Percentiles rank a stretch among this genome's conserved stretches.
Conservation (phyloP, 495 filamentous ascomycete genomes). For the Tuber melanosporum region DNA sequence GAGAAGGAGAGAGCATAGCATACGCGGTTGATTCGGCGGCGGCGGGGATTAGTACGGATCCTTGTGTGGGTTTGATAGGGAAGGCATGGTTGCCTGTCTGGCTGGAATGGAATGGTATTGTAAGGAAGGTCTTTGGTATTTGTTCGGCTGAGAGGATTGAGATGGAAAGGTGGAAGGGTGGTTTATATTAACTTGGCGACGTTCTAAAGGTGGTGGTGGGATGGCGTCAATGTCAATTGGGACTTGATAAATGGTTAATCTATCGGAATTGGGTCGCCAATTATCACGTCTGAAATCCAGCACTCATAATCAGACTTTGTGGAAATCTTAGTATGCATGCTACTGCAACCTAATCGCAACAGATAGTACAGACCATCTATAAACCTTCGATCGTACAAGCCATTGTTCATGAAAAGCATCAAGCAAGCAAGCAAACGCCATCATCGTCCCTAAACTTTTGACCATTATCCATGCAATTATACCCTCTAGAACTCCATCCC, state of each 20-base stretch:
- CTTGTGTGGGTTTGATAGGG: neutral
- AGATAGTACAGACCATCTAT: neutral
- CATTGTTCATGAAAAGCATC: slow-evolving; percentile 1
- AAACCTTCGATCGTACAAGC: neutral
- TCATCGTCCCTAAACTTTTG: neutral
- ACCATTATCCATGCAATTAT: slow-evolving; percentile 6
- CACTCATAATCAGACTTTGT: neutral
- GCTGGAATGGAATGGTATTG: neutral
- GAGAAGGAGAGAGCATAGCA: neutral
- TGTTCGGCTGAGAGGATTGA: neutral
- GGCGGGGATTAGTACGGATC: neutral
- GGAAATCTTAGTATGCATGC: neutral
- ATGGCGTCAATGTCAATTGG: neutral
- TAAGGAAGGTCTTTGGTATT: neutral
- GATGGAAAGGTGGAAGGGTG: neutral
- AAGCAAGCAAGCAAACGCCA: neutral
- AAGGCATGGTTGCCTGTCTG: neutral
- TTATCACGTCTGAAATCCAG: neutral
- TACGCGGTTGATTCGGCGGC: slow-evolving; percentile 3
- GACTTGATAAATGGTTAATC: neutral
- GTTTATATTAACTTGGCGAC: neutral
- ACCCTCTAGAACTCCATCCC: slow-evolving; percentile 66
- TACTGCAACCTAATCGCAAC: neutral
- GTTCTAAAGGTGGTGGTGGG: neutral
- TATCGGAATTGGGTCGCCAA: neutral